Evolutionary conservation across 805 yeast genomes (phyloP).

Genomic region (Metschnikowia gelsemii): DNA sequence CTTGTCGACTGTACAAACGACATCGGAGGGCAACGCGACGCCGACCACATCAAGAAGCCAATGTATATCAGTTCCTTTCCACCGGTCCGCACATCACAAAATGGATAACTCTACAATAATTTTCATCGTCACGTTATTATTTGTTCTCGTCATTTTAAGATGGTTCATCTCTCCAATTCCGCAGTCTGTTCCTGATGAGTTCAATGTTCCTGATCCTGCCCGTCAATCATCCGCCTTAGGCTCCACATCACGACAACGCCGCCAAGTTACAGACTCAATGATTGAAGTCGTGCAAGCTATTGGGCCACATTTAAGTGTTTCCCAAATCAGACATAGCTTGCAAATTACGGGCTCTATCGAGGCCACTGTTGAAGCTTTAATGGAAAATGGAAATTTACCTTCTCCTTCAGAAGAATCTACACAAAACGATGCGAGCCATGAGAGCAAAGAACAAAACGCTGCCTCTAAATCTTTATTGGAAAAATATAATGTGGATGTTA

Average conservation of each 20-base stretch:
- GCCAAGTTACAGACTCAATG: conserved; percentile 68
- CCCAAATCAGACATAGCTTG: conserved; percentile 72
- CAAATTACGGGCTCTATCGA: conserved; percentile 79
- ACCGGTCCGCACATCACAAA: neutral
- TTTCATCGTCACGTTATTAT: conserved; percentile 46
- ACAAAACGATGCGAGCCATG: neutral
- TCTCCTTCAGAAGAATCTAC: conserved; percentile 15
- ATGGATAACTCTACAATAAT: conserved; percentile 59
- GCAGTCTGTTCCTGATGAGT: conserved; percentile 28
- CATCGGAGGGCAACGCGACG: neutral
- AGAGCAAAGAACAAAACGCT: neutral
- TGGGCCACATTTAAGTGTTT: conserved; percentile 69
- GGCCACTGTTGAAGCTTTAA: conserved; percentile 68
- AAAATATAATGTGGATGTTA: conserved; percentile 39
- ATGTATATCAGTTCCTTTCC: no score
- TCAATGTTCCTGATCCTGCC: conserved; percentile 20
- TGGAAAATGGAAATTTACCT: conserved; percentile 62
- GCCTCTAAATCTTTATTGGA: conserved; percentile 31
- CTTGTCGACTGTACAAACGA: neutral
- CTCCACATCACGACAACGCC: conserved; percentile 27
- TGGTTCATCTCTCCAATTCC: conserved; percentile 67
- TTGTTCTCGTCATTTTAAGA: conserved; percentile 59
- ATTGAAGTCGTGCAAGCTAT: conserved; percentile 79
- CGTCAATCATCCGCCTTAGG: conserved; percentile 1
- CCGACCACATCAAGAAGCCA: neutral